Evolutionary conservation across 345 rosid genomes (phyloP).

Genomic region (Melaleuca quinquenervia): DNA sequence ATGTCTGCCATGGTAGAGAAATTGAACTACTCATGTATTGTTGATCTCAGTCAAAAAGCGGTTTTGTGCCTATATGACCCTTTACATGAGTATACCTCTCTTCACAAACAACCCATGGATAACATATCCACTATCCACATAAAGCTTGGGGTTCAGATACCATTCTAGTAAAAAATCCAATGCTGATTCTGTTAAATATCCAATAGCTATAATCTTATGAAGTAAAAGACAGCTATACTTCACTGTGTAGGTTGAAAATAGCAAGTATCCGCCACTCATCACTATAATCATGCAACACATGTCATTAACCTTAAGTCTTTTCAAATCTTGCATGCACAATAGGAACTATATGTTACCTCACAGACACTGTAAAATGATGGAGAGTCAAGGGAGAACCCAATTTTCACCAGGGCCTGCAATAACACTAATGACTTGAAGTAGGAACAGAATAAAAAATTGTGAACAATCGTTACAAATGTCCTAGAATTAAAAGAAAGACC

Average conservation of each 20-base stretch:
- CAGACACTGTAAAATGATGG: slow-evolving; percentile 60
- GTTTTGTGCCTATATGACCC: neutral
- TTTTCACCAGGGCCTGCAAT: slow-evolving; percentile 50
- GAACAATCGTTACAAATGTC: neutral
- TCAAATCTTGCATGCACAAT: neutral
- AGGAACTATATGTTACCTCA: slow-evolving; percentile 30
- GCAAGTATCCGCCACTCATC: neutral
- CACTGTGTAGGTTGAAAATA: neutral
- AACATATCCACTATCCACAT: neutral
- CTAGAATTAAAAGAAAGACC: neutral
- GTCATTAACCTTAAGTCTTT: neutral
- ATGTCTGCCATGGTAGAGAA: too few species aligned
- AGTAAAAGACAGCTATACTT: neutral
- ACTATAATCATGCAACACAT: neutral
- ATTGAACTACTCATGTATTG: too few species aligned
- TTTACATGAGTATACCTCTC: neutral
- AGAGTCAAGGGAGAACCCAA: slow-evolving; percentile 52
- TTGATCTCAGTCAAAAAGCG: too few species aligned
- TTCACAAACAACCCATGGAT: neutral
- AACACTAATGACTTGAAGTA: neutral
- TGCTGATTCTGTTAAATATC: neutral
- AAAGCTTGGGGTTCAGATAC: neutral
- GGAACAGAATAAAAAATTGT: neutral
- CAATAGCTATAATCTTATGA: neutral
- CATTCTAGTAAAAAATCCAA: neutral